Base-by-base conservation (phyloP, 2,329 filamentous ascomycete species). In the Parascedosporium putredinis region DNA sequence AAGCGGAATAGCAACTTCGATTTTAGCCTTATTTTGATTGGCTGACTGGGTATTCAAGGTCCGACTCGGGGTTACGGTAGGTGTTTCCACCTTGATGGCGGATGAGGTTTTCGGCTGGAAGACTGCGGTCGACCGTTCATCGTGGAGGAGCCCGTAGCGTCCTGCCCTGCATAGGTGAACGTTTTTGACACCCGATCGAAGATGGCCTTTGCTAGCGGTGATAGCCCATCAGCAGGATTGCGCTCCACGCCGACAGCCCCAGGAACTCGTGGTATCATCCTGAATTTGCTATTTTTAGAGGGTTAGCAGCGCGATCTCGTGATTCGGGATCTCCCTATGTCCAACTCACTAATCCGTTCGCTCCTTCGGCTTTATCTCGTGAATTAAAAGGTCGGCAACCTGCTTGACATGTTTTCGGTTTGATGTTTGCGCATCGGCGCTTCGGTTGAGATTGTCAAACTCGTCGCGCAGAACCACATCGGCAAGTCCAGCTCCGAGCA, bases 321-420 rank as follows among this genome's bases (percentile, higher is more conserved):
- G 7, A 10, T 6, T 38, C 5, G 33, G 4, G 10, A 9, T 22
- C 22, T 18, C 24, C 20, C 12, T 7, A 29, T n/a, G n/a, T n/a
- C 4, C 33, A 47, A 59, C 72, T 62, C 67, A 86, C 84, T 79
- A 87, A 58, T 84, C 70, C 8, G 84, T 83, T 54, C 86, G 70
- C 53, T 83, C 81, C n/a, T 83, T 77, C 2, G 81, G 76, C 59
- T 82, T 81, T 50, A 96, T 66, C 36, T 95, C 75, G 54, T 83
- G 80, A 51, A 87, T 78, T 25, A 96, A 72, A 62, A 91, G 83
- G 57, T 84, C 76, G 43, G 90, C 73, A 9, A 82, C 84, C 57
- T 83, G 80, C 57, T 86, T 83, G 44, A 90, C 70, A 55, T 80
- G 78, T 60, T 78, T 77, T 18, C 85, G 83, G 25, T 74, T 73